Conservation (phyloP, 2,329 filamentous ascomycete species). For the Torrubiellomyces zombiae region DNA sequence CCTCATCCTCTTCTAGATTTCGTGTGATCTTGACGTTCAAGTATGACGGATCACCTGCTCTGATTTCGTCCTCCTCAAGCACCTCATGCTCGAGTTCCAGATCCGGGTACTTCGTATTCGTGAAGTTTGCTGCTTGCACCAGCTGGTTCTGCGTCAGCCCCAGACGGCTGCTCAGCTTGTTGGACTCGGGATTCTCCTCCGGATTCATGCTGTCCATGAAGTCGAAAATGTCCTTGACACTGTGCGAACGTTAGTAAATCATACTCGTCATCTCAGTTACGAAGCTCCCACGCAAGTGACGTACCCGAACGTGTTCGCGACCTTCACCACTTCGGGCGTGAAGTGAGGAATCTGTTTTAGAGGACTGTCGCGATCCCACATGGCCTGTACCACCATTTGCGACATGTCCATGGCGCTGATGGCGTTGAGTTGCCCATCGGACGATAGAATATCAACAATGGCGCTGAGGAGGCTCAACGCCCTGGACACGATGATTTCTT, state of each 20-base stretch:
- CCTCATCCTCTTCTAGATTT: conserved; percentile 52
- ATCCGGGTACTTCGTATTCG: conserved; percentile 91
- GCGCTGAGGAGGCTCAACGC: conserved; percentile 78
- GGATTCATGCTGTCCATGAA: conserved; percentile 99
- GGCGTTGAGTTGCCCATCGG: conserved; percentile 88
- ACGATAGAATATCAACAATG: conserved; percentile 86
- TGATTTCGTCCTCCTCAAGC: conserved; percentile 63
- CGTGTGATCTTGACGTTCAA: conserved; percentile 74
- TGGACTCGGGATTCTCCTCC: conserved; percentile 73
- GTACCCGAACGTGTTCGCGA: conserved; percentile 62
- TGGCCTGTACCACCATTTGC: conserved; percentile 96
- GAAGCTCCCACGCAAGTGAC: conserved; percentile 11
- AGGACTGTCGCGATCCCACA: conserved; percentile 97
- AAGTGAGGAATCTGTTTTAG: conserved; percentile 98
- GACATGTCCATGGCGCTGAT: conserved; percentile 99
- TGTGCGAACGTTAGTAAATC: conserved; percentile 21
- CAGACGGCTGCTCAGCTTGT: conserved; percentile 58
- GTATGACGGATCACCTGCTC: conserved; percentile 64
- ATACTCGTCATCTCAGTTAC: background rate
- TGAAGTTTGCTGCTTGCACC: conserved; percentile 80
- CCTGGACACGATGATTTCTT: conserved; percentile 73
- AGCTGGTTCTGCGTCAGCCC: conserved; percentile 69
- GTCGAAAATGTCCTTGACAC: conserved; percentile 85
- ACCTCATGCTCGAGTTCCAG: conserved; percentile 82
- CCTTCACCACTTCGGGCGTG: conserved; percentile 64